phyloP scores from a whole-genome alignment of 352 stramenopile genomes.

The Pythium scleroteichum region DNA sequence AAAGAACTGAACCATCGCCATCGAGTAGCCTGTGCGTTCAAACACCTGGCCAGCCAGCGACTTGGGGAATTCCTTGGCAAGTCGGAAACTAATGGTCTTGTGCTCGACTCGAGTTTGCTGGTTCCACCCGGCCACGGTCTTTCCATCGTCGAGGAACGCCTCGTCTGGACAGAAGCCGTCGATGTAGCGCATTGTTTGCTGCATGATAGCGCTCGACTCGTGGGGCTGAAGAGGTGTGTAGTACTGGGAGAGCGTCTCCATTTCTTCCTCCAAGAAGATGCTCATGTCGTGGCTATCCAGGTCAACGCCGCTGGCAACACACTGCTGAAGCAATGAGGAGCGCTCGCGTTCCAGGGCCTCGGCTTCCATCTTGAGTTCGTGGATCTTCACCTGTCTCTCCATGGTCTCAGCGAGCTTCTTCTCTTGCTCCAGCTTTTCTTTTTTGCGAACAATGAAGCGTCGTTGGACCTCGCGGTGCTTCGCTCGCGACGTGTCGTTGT shows the following conservation, averaged over 20 bases:
- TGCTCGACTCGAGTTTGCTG: conserved; percentile 29
- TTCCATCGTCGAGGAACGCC: conserved; percentile 28
- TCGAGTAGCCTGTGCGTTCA: conserved; percentile 28
- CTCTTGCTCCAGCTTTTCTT: conserved; percentile 30
- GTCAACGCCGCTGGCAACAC: conserved; percentile 27
- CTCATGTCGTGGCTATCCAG: conserved; percentile 29
- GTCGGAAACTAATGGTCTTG: conserved; percentile 32
- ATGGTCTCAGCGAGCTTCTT: conserved; percentile 24
- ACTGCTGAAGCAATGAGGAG: conserved; percentile 29
- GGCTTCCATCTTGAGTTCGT: conserved; percentile 20
- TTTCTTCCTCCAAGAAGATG: conserved; percentile 31
- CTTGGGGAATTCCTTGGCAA: conserved; percentile 26
- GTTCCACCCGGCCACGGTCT: conserved; percentile 23
- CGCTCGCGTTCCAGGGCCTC: conserved; percentile 27
- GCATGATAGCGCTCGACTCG: conserved; percentile 29
- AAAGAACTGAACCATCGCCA: conserved; percentile 26
- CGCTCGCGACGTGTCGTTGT: conserved; percentile 29
- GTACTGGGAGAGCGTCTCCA: conserved; percentile 28
- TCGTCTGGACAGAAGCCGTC: conserved; percentile 32
- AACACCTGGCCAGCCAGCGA: conserved; percentile 17
- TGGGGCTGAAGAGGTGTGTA: conserved; percentile 26
- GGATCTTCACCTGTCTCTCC: conserved; percentile 30
- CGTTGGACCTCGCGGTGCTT: conserved; percentile 38
- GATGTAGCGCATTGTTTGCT: conserved; percentile 34
- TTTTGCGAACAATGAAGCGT: conserved; percentile 29